Evolutionary conservation across 1,139 yeast genomes (phyloP), one percentile per base, ranked within the genome.

Genomic region (Eremothecium cymbalariae): DNA sequence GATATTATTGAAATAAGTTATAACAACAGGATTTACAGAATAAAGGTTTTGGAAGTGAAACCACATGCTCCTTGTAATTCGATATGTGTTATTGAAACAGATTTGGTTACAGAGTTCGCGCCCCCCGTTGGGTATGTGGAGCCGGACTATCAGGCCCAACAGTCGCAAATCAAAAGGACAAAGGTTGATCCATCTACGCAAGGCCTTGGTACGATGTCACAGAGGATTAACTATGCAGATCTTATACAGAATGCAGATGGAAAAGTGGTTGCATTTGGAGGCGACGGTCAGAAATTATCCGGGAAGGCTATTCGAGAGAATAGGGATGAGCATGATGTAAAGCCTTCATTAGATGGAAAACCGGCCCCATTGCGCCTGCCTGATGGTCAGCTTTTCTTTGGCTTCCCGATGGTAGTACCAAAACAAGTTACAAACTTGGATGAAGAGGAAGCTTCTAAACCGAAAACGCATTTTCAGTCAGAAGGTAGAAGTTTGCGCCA

Each of bases 111-210:
- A 0, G 99, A 93, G 55, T 93, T 93, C 64, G 98, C 97, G 2
- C 95, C 98, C 3, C 99, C 98, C 0, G 95, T 90, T 4, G 99
- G 99, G 0, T 93, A 93, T 53, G 95, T 84, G 18, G 98, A 90
- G 54, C 94, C 94, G 1, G 81, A 76, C 46, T 75, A 75, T 45
- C 50, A 57, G 31, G 47, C 55, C 8, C 37, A 46, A 28, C 39
- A 45, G 29, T 40, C 40, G 32, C 39, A 34, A 34, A 14, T n/a
- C 3, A 48, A 33, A 35, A 45, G 35, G 25, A 39, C 31, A 18
- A 48, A 37, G 16, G 28, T 39, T 32, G 31, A 38, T 9, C 43
- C 43, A 23, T 47, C 62, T 0, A 47, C 37, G 6, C 45, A 55
- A 8, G 61, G 79, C 1, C 48, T 57, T 5, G 94, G 86, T 1